phyloP scores from a whole-genome alignment of 2,329 filamentous ascomycete genomes.

The Pseudopithomyces chartarum region DNA sequence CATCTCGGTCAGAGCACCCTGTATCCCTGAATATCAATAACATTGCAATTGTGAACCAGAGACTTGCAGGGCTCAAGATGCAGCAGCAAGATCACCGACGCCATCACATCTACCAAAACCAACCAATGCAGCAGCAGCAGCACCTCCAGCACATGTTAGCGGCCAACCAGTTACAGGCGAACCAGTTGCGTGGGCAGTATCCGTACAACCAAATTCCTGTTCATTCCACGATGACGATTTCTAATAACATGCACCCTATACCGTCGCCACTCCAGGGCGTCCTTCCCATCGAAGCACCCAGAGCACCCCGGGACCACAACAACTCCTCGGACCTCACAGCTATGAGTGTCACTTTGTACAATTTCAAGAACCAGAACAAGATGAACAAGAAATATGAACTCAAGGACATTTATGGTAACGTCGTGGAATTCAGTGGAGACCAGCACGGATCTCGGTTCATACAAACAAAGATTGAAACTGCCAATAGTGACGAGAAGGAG shows the following conservation, averaged over 20 bases:
- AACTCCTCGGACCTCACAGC: slow-evolving; percentile 62
- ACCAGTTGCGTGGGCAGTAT: slow-evolving; percentile 44
- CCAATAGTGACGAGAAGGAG: slow-evolving; percentile 95
- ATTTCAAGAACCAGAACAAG: slow-evolving; percentile 78
- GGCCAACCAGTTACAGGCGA: slow-evolving; percentile 40
- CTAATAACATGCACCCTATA: slow-evolving; percentile 35
- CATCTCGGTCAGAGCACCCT: slow-evolving; percentile 49
- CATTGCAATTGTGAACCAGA: slow-evolving; percentile 54
- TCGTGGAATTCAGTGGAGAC: slow-evolving; percentile 95
- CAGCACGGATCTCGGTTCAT: slow-evolving; percentile 96
- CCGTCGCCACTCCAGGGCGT: slow-evolving; percentile 38
- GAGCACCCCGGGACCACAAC: slow-evolving; percentile 52
- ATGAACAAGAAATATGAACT: slow-evolving; percentile 78
- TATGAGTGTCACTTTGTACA: slow-evolving; percentile 75
- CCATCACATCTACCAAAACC: slow-evolving; percentile 37
- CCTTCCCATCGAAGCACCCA: slow-evolving; percentile 47
- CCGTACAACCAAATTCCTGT: slow-evolving; percentile 41
- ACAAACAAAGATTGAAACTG: slow-evolving; percentile 86
- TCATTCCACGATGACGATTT: slow-evolving; percentile 43
- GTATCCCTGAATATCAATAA: slow-evolving; percentile 50
- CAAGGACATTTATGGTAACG: slow-evolving; percentile 83
- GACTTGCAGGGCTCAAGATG: slow-evolving; percentile 55
- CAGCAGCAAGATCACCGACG: slow-evolving; percentile 45
- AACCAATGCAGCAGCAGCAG: slow-evolving; percentile 39
- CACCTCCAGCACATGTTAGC: slow-evolving; percentile 44